phyloP scores from a whole-genome alignment of 306 rosid species.

The Citrullus mucosospermus region DNA sequence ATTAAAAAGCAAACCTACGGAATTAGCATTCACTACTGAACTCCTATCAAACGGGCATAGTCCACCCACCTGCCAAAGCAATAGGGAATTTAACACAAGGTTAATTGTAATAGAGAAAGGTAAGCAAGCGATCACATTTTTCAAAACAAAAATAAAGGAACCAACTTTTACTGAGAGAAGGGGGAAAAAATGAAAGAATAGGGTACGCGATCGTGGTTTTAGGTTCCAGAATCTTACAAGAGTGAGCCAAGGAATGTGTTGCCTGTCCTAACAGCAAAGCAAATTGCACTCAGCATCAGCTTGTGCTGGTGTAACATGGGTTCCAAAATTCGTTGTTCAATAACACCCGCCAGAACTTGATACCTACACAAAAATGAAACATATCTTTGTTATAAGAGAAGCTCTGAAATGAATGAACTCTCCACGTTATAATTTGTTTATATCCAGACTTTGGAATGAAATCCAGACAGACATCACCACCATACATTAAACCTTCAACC shows the following conservation, averaged over 20 bases:
- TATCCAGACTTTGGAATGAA: too few relatives aligned
- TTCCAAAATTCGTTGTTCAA: slow-evolving; percentile 39
- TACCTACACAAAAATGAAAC: slow-evolving; percentile 18
- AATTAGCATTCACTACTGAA: slow-evolving; percentile 23
- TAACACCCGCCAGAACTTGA: slow-evolving; percentile 39
- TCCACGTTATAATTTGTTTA: too few relatives aligned
- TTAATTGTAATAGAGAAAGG: background rate
- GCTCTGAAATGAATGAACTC: background rate
- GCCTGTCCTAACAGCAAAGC: slow-evolving; percentile 43
- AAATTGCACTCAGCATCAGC: slow-evolving; percentile 24
- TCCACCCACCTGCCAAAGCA: slow-evolving; percentile 68
- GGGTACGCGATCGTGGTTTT: background rate
- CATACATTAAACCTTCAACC: too few relatives aligned
- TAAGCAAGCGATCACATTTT: background rate
- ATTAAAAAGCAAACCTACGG: background rate
- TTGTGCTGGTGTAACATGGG: slow-evolving; percentile 35
- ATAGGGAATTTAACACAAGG: background rate
- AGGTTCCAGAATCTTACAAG: slow-evolving; percentile 15
- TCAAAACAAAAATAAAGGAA: background rate
- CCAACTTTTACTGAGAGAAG: background rate
- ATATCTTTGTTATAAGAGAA: background rate
- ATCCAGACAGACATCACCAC: too few relatives aligned
- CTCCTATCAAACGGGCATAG: slow-evolving; percentile 74
- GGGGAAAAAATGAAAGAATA: background rate
- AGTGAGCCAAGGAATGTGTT: slow-evolving; percentile 48